Percentiles rank a stretch among this genome's conserved stretches.
Evolutionary conservation across 257 asterid genomes (phyloP).

Genomic region (Asclepias syriaca): DNA sequence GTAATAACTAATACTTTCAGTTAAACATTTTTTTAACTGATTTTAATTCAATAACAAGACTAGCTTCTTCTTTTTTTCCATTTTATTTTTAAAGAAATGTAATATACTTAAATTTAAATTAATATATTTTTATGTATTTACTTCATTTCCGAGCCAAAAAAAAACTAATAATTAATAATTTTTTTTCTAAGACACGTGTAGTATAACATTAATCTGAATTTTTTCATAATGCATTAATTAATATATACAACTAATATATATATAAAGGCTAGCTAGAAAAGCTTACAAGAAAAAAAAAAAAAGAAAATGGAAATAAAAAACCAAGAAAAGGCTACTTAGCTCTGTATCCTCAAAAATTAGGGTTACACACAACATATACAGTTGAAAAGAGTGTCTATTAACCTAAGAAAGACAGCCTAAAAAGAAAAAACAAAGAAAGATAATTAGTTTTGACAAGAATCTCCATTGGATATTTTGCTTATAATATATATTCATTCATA

Average conservation of each 20-base stretch:
- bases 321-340: conserved; percentile 2
- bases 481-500: no score
- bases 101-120: no score
- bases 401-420: neutral
- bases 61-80: no score
- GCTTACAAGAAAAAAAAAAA: neutral
- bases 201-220: neutral
- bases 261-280: neutral
- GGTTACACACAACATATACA: conserved; percentile 11
- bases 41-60: no score
- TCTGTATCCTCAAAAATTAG: conserved; percentile 22
- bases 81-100: no score
- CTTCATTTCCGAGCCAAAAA: no score
- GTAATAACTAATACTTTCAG: no score
- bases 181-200: neutral
- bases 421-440: neutral
- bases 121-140: no score
- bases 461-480: neutral
- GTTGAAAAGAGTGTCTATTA: conserved; percentile 1
- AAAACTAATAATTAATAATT: no score
- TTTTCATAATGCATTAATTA: no score
- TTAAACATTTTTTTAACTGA: no score
- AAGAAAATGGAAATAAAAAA: neutral
- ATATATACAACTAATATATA: no score
- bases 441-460: conserved; percentile 6